Evolutionary conservation across 1,139 yeast genomes (phyloP).

Genomic region (Wickerhamomyces sp.): DNA sequence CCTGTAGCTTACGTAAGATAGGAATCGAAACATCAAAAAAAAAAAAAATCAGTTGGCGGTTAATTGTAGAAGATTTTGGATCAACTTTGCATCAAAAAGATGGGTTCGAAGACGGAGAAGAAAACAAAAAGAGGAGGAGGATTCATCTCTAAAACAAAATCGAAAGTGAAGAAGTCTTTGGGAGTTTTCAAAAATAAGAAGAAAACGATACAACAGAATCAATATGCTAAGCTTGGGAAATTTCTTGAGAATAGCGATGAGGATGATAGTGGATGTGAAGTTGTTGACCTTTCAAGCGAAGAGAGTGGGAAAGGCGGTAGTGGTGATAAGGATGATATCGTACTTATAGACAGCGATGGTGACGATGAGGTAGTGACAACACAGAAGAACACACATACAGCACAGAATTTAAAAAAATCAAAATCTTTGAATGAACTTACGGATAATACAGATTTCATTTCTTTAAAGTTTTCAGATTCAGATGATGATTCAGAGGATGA

Average conservation of each 20-base stretch:
- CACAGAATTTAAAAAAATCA: slow-evolving; percentile 1
- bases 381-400: slow-evolving; percentile 7
- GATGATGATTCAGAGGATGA: slow-evolving; percentile 22
- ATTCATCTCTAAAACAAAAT: slow-evolving; percentile 1
- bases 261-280: slow-evolving; percentile 15
- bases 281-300: slow-evolving; percentile 14
- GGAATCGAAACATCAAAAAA: too few species aligned
- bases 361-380: slow-evolving; percentile 6
- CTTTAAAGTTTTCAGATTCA: slow-evolving; percentile 49
- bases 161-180: slow-evolving; percentile 15
- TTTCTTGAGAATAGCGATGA: slow-evolving; percentile 11
- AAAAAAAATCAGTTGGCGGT: too few species aligned
- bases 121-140: background rate
- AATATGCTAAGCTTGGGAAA: slow-evolving; percentile 13
- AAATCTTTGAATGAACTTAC: slow-evolving; percentile 29
- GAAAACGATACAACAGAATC: slow-evolving; percentile 22
- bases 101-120: too few species aligned
- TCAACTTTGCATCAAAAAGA: too few species aligned
- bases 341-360: slow-evolving; percentile 8
- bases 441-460: slow-evolving; percentile 54
- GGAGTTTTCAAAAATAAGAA: slow-evolving; percentile 19
- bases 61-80: too few species aligned
- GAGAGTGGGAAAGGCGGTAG: slow-evolving; percentile 4
- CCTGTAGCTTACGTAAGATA: too few species aligned
- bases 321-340: slow-evolving; percentile 6